Conservation (phyloP, 2,329 filamentous ascomycete genomes). For the Knufia fluminis region DNA sequence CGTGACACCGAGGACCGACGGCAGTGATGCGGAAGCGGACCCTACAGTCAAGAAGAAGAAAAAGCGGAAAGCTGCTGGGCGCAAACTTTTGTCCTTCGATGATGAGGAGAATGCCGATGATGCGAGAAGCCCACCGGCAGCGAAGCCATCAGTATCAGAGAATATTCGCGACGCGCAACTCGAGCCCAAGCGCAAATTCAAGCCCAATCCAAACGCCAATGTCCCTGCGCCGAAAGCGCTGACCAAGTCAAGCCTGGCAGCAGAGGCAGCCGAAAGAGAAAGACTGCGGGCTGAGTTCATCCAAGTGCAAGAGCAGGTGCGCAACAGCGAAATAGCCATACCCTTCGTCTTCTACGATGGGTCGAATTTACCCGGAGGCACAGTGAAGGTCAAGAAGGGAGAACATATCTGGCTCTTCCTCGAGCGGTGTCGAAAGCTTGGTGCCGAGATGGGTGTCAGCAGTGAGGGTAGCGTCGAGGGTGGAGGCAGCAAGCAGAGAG, state of each 20-base stretch:
- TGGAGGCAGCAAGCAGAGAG: constrained; percentile 27
- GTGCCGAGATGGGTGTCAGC: constrained; percentile 69
- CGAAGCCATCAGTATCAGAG: constrained; percentile 13
- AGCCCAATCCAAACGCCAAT: constrained; percentile 35
- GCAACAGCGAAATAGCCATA: constrained; percentile 77
- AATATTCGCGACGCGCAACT: constrained; percentile 18
- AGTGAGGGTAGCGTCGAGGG: constrained; percentile 41
- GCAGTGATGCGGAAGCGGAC: constrained; percentile 21
- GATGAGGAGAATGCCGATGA: constrained; percentile 41
- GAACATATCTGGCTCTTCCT: constrained; percentile 89
- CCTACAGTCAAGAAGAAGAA: constrained; percentile 34
- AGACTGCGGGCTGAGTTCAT: constrained; percentile 70
- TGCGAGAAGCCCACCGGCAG: constrained; percentile 12
- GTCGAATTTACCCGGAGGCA: constrained; percentile 75
- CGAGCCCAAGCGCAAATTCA: constrained; percentile 27
- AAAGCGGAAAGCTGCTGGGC: constrained; percentile 53
- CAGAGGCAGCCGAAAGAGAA: constrained; percentile 70
- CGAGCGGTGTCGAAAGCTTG: constrained; percentile 82
- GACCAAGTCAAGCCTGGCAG: constrained; percentile 66
- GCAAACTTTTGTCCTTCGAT: constrained; percentile 60
- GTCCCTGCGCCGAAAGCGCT: constrained; percentile 58
- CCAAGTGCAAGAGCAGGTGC: constrained; percentile 72
- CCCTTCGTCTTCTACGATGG: constrained; percentile 98
- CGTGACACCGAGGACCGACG: constrained; percentile 38
- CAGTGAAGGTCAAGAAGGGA: constrained; percentile 81